Evolutionary conservation across 208 protist species (phyloP).

Genomic region (Porcisia hertigi): DNA sequence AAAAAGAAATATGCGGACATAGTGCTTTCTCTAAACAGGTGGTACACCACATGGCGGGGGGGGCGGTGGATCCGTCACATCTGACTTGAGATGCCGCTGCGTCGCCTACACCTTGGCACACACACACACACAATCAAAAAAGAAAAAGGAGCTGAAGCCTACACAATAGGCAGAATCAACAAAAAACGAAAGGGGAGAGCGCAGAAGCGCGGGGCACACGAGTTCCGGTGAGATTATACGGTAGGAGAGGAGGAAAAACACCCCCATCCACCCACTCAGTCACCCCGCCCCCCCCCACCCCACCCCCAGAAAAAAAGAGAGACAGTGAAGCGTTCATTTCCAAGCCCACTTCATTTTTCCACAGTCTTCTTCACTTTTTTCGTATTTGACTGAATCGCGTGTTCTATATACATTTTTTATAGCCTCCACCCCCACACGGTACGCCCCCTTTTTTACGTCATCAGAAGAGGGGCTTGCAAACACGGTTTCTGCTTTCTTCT

Average conservation of each 20-base stretch:
- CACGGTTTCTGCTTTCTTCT: not conserved
- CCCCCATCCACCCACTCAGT: not conserved
- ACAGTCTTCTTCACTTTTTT: not conserved
- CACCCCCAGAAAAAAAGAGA: not conserved
- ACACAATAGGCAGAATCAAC: not conserved
- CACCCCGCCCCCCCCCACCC: too few species aligned
- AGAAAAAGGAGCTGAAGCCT: not conserved
- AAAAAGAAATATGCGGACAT: not conserved
- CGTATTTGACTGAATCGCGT: too few species aligned
- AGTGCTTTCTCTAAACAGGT: too few species aligned
- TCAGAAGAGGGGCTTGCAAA: not conserved
- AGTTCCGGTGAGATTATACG: not conserved
- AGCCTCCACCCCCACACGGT: too few species aligned
- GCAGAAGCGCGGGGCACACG: not conserved
- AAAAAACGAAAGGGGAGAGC: not conserved
- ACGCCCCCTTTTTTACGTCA: not conserved
- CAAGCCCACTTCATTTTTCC: not conserved
- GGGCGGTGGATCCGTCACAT: not conserved
- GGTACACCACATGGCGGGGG: too few species aligned
- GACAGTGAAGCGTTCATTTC: not conserved
- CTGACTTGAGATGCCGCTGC: not conserved
- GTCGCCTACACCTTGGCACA: not conserved
- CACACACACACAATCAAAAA: not conserved
- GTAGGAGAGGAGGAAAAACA: not conserved
- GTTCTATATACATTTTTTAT: slow-evolving; percentile 8